Conservation (phyloP, 176 grass and related monocot species). For the Eragrostis curvula region DNA sequence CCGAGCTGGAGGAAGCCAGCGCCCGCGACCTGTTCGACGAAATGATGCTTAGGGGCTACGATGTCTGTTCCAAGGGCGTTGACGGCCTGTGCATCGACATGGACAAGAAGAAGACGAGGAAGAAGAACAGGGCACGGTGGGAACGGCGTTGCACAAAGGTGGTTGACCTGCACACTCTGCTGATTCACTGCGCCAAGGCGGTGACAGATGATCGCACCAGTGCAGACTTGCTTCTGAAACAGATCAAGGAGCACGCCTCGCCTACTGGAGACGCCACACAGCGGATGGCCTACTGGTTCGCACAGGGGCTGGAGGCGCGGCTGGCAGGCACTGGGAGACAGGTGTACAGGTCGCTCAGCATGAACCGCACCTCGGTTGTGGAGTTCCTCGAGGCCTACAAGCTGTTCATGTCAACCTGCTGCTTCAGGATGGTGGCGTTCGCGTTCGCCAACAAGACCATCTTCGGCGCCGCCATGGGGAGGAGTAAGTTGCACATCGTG, state of each 20-base stretch:
- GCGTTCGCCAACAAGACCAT: conserved; percentile 32
- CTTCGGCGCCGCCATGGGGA: conserved; percentile 8
- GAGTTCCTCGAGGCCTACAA: conserved; percentile 33
- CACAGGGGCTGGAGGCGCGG: conserved; percentile 54
- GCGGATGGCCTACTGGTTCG: conserved; percentile 64
- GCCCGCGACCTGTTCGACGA: not conserved
- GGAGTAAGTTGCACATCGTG: conserved; percentile 49
- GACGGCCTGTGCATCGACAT: conserved; percentile 40
- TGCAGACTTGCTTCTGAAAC: conserved; percentile 42
- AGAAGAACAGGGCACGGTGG: not conserved
- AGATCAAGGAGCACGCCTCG: conserved; percentile 60
- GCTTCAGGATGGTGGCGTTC: conserved; percentile 7
- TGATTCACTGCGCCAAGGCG: conserved; percentile 62
- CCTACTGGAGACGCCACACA: conserved; percentile 51
- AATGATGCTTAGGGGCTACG: not conserved
- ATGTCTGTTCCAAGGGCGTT: conserved; percentile 26
- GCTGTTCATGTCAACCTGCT: conserved; percentile 37
- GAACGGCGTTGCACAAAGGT: conserved; percentile 6
- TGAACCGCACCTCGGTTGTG: conserved; percentile 5
- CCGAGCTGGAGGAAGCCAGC: not conserved
- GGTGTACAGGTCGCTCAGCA: conserved; percentile 9
- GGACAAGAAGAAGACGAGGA: conserved; percentile 9
- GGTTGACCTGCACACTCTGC: conserved; percentile 59
- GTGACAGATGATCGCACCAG: conserved; percentile 43
- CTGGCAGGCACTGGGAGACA: conserved; percentile 59